Evolutionary conservation across 331 rosid species (phyloP).

Genomic region (Malus hybrid): DNA sequence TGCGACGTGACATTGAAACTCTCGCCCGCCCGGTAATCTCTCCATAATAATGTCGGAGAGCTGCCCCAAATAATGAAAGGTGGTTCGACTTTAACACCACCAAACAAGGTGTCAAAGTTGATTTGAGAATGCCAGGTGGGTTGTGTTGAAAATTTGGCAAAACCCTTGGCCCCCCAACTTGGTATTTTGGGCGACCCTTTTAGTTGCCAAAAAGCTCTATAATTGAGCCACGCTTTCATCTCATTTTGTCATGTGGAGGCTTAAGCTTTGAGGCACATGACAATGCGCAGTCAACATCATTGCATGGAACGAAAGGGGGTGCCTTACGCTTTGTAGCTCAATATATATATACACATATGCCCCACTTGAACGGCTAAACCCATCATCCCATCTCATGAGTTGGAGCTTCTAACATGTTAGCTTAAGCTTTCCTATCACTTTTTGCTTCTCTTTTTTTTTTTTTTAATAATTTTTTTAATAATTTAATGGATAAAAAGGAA

Average conservation of each 20-base stretch:
- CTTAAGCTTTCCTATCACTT: no score
- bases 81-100: no score
- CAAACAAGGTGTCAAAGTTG: background rate
- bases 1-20: no score
- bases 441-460: no score
- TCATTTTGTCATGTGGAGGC: background rate
- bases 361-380: background rate
- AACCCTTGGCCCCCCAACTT: background rate
- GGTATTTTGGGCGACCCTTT: background rate
- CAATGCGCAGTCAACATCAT: background rate
- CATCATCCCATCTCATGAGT: background rate
- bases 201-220: background rate
- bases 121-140: background rate
- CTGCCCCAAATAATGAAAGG: no score
- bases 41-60: no score
- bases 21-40: no score
- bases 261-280: constrained; percentile 3
- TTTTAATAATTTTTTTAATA: no score
- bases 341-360: background rate
- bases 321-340: background rate
- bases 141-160: background rate
- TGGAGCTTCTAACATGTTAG: background rate
- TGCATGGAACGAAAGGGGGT: background rate
- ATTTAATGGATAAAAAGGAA: no score
- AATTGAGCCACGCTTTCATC: background rate